A percentile compares a stretch with the other conserved stretches of the same genome.
Evolutionary conservation across 345 rosid genomes (phyloP).

Genomic region (Eucalyptus erythrocorys): DNA sequence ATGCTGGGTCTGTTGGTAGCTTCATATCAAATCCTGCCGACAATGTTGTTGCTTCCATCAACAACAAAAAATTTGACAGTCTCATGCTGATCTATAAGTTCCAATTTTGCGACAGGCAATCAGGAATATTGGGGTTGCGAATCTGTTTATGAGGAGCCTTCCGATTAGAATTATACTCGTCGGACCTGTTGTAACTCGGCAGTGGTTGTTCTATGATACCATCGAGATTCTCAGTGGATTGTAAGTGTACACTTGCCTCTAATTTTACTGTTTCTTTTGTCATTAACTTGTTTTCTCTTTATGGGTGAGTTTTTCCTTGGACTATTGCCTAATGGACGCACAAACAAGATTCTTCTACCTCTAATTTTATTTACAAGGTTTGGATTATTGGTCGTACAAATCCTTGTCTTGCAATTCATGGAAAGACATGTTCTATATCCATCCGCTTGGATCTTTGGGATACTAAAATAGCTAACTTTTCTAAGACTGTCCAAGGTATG

Average conservation of each 20-base stretch:
- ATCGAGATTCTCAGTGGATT: conserved; percentile 43
- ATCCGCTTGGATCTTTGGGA: neutral
- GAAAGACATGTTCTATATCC: neutral
- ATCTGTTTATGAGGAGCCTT: conserved; percentile 54
- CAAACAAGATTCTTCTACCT: neutral
- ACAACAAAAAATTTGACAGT: conserved; percentile 39
- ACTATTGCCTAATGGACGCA: neutral
- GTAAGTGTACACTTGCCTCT: conserved; percentile 23
- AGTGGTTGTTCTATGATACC: conserved; percentile 53
- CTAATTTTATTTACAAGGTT: neutral
- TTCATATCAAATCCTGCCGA: conserved; percentile 54
- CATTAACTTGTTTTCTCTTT: neutral
- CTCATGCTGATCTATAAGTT: neutral
- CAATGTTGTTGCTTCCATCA: conserved; percentile 32
- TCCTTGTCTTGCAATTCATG: neutral
- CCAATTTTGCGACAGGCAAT: conserved; percentile 24
- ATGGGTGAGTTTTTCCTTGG: neutral
- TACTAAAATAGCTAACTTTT: neutral
- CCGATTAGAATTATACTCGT: conserved; percentile 46
- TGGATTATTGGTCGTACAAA: neutral
- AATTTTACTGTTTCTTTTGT: neutral
- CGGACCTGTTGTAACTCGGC: conserved; percentile 49
- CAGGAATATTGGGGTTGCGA: conserved; percentile 36
- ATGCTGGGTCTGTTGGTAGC: conserved; percentile 38
- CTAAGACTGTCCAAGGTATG: neutral